These are phyloP conservation scores for Diaporthe capsici DNA, from an alignment of 2,329 filamentous ascomycete species.

Conservation along the genomic window DNA sequence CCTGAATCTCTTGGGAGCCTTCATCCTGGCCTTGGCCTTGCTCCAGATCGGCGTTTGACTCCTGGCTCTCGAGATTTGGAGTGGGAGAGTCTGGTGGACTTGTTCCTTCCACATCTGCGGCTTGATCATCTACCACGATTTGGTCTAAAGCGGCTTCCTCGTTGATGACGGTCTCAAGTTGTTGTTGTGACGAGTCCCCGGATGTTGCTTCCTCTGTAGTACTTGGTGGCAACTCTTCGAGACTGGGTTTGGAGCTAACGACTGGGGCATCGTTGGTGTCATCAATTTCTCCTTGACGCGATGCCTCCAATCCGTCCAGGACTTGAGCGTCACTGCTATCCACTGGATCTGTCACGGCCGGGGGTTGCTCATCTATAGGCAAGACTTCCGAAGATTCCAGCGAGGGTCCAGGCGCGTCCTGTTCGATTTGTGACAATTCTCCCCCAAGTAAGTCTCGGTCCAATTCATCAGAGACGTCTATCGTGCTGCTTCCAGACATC, in stretches of 20 bases:
- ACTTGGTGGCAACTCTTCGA: background rate
- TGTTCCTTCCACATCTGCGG: background rate
- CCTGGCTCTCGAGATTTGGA: background rate
- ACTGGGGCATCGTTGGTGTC: background rate
- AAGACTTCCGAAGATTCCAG: constrained; percentile 23
- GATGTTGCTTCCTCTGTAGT: background rate
- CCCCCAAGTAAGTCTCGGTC: background rate
- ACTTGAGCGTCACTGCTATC: background rate
- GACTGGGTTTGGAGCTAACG: background rate
- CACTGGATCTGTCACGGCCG: background rate
- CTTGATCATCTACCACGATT: background rate
- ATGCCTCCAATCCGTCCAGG: background rate
- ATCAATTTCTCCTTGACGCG: background rate
- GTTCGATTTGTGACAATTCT: background rate
- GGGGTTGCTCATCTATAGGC: background rate
- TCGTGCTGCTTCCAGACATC: background rate
- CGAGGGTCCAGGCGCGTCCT: constrained; percentile 15
- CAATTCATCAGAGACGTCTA: background rate
- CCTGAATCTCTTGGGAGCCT: background rate
- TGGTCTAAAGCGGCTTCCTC: background rate
- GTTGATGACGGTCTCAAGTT: background rate
- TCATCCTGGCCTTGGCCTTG: background rate
- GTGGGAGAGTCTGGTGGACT: background rate
- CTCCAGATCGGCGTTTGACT: background rate
- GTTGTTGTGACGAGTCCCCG: background rate